Evolutionary conservation across 208 protist species (phyloP), one percentile per base, ranked within the genome.

Genomic region (Leishmania tarentolae): DNA sequence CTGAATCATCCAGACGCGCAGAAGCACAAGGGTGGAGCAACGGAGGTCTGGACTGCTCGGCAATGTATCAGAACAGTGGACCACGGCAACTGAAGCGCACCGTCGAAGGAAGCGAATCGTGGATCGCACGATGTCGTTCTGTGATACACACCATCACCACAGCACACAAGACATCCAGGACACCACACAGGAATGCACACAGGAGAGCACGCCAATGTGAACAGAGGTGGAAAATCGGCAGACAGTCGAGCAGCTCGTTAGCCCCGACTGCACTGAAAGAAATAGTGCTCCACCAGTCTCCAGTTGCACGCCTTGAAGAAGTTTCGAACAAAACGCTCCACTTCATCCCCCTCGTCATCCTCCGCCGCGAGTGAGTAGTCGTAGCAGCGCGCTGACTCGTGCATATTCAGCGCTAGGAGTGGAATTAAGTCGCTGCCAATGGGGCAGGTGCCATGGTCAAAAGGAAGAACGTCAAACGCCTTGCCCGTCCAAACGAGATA

Each of bases 261-360:
- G 31, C 53, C 28, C 24, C 40, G 78, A 37, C 71, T 15, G 17
- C 89, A 88, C 81, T 78, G 68, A 15, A 86, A 19, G 76, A 93
- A 96, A 76, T 96, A 95, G 15, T 83, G 76, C 77, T 95, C 89
- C 46, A 90, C 91, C 7, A 96, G 37, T 17, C 40, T 50, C 94
- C 94, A 97, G 84, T 97, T 97, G 83, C 91, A 95, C 35, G 90
- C 86, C 81, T 96, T 97, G 87, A 97, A 97, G 65, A 90, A 97
- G 86, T 97, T 97, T 46, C 75, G 35, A 53, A 96, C 84, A 77
- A 94, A 97, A 47, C 85, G 88, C 72, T 95, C 90, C 40, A 97
- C 70, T 44, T 57, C 57, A 6, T 71, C 70, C 37, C 75, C 75
- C 1, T 78, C 63, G 71, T 82, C 82, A 44, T 57, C 63, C 35